Base-by-base conservation (phyloP, 2,329 filamentous ascomycete species). In the Alternaria sp. region DNA sequence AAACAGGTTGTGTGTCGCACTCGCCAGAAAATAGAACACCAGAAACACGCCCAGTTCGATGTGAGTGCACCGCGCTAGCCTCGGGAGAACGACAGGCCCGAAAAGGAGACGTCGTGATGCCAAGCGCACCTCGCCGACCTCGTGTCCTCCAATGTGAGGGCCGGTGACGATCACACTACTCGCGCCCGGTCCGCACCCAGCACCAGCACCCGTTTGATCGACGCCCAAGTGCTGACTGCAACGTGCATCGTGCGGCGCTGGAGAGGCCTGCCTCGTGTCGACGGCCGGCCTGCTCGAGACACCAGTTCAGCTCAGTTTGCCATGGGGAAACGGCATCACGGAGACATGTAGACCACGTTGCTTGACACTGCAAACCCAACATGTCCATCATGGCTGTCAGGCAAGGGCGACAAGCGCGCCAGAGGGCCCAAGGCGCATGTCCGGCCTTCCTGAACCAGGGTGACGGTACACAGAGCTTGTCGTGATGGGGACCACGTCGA, bases 121-220 rank as follows among this genome's bases (percentile, higher is more conserved):
- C 73, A 77, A 77, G 74, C 28, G 47, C 45, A 75, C 73, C 71
- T 79, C 77, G 77, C 75, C 77, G 77, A 79, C 76, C 75, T 78
- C 67, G 66, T 69, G 65, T 67, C 62, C 66, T 69, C 67, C 69
- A 73, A 61, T 63, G 65, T 54, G 62, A 71, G 63, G 66, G 63
- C 62, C 69, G 69, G 36, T 68, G 75, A 69, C 72, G 75, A 79
- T 79, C 74, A 66, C 74, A 69, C 67, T 59, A 75, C 74, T 64
- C 69, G 65, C 61, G 71, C 71, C 73, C 70, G 70, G 75, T 65
- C 70, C 73, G 68, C 67, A 66, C 64, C 71, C 71, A 71, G 75
- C 73, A 74, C 75, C 73, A 75, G 71, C 74, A 71, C 74, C 76
- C 77, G 77, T 79, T 79, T 79, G 77, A 79, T 79, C 77, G 74